A percentile compares a stretch with the other conserved stretches of the same genome.
Evolutionary conservation across 2,329 filamentous ascomycete species (phyloP).

Genomic region (Macrophomina tecta): DNA sequence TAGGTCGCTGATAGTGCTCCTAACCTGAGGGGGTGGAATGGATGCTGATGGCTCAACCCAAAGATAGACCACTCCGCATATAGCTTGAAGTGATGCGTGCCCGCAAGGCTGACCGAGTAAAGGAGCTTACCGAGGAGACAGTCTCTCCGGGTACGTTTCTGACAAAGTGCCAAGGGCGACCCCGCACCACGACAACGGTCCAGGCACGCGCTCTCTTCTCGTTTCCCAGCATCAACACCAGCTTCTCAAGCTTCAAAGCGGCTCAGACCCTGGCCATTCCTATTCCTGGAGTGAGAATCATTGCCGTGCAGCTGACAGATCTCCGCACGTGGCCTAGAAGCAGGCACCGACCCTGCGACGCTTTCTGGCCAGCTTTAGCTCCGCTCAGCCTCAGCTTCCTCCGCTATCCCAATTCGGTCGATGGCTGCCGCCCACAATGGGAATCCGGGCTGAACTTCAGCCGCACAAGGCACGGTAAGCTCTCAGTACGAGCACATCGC

Average conservation of each 20-base stretch:
- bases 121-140: background rate
- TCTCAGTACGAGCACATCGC: background rate
- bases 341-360: background rate
- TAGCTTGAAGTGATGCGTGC: background rate
- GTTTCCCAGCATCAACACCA: background rate
- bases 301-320: background rate
- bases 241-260: background rate
- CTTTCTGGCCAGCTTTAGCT: background rate
- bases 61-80: background rate
- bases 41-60: background rate
- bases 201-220: background rate
- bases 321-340: background rate
- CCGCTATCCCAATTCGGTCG: background rate
- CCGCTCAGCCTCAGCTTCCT: background rate
- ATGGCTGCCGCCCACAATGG: constrained; percentile 2
- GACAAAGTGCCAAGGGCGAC: background rate
- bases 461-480: constrained; percentile 11
- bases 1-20: too few species aligned
- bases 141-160: background rate
- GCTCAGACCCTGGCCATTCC: background rate
- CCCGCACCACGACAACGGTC: background rate
- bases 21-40: too few species aligned
- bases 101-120: background rate
- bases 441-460: constrained; percentile 2
- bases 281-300: background rate